Conservation (phyloP, 176 grass and related monocot species). For the Ampelocalamus luodianensis region DNA sequence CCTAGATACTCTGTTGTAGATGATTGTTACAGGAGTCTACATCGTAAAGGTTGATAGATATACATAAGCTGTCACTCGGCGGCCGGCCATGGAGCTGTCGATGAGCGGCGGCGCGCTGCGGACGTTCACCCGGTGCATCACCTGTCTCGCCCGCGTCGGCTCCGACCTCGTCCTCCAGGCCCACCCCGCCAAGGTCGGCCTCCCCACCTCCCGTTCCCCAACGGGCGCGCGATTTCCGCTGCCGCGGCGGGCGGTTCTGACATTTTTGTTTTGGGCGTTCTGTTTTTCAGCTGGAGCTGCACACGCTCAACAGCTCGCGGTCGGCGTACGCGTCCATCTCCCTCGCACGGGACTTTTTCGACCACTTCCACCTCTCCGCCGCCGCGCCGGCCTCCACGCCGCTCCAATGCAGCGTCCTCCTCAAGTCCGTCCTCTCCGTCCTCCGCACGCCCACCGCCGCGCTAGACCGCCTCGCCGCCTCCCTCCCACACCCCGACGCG, state of each 20-base stretch:
- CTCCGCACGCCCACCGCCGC: slow-evolving; percentile 70
- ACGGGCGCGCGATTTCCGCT: neutral
- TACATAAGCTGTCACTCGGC: neutral
- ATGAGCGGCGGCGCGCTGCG: slow-evolving; percentile 70
- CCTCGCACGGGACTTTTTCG: slow-evolving; percentile 73
- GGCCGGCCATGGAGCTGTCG: slow-evolving; percentile 71
- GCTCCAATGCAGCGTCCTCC: slow-evolving; percentile 80
- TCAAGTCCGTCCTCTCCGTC: slow-evolving; percentile 78
- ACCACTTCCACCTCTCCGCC: slow-evolving; percentile 54
- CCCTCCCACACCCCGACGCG: slow-evolving; percentile 56
- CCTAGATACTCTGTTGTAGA: too few relatives aligned
- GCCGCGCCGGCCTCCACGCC: slow-evolving; percentile 45
- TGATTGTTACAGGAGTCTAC: too few relatives aligned
- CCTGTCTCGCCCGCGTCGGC: slow-evolving; percentile 79
- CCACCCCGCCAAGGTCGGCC: slow-evolving; percentile 69
- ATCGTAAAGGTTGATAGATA: too few relatives aligned
- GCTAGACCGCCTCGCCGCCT: slow-evolving; percentile 62
- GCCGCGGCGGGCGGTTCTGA: neutral
- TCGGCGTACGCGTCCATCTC: slow-evolving; percentile 83
- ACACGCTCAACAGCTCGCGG: slow-evolving; percentile 80
- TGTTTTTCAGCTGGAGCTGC: slow-evolving; percentile 68
- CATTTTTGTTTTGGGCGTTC: neutral
- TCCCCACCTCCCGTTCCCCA: neutral
- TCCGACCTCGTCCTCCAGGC: slow-evolving; percentile 80
- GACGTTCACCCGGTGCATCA: slow-evolving; percentile 79